Evolutionary conservation across 805 yeast species (phyloP).

Genomic region (Scheffersomyces lignosus): DNA sequence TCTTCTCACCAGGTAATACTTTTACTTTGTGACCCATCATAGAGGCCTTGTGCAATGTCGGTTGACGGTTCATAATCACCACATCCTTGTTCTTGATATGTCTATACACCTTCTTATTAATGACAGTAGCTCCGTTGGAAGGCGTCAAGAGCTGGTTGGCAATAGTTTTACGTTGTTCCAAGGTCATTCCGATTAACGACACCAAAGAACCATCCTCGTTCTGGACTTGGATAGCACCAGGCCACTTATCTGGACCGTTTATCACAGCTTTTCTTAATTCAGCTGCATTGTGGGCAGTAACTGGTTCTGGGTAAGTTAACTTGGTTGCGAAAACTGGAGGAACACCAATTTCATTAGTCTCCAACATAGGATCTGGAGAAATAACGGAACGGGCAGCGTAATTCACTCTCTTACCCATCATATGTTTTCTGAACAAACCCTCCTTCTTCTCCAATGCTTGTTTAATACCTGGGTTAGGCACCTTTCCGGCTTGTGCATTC

Average conservation of each 20-base stretch:
- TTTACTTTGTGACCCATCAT: slow-evolving; percentile 99
- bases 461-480: slow-evolving; percentile 92
- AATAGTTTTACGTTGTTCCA: slow-evolving; percentile 90
- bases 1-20: slow-evolving; percentile 96
- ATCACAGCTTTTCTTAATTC: slow-evolving; percentile 92
- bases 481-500: slow-evolving; percentile 62
- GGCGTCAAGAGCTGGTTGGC: slow-evolving; percentile 96
- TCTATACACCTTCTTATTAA: slow-evolving; percentile 90
- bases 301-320: slow-evolving; percentile 97
- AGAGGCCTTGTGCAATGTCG: slow-evolving; percentile 97
- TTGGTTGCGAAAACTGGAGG: slow-evolving; percentile 98
- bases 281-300: slow-evolving; percentile 85
- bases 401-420: slow-evolving; percentile 99
- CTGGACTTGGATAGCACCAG: slow-evolving; percentile 96
- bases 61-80: slow-evolving; percentile 98
- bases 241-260: slow-evolving; percentile 98
- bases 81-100: slow-evolving; percentile 95
- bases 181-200: slow-evolving; percentile 82
- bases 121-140: slow-evolving; percentile 55
- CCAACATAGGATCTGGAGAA: slow-evolving; percentile 97
- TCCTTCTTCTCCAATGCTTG: slow-evolving; percentile 98
- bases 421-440: slow-evolving; percentile 96
- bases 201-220: slow-evolving; percentile 89
- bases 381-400: slow-evolving; percentile 99
- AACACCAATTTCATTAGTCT: slow-evolving; percentile 97